Evolutionary conservation across 1,284 basidiomycete genomes (phyloP), one percentile per base, ranked within the genome.

Genomic region (Cyathus olla): DNA sequence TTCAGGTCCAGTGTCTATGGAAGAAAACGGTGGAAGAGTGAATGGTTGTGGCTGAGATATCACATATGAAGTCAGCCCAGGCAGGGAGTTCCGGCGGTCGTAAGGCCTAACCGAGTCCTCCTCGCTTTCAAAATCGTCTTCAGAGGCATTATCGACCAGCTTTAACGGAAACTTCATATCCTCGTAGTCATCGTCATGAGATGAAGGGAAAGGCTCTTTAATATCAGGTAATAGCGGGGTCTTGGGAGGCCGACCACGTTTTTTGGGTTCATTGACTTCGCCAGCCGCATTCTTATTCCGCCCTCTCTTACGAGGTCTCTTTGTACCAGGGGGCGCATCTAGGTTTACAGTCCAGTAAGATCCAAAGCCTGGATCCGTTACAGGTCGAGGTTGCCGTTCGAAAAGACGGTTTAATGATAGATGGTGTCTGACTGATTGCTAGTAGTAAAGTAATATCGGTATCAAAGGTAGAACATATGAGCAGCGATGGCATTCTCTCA

Each of bases 311-410:
- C 92, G 86, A 35, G 92, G 92, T 59, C 92, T 86, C 75, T 94
- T 94, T 3, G 92, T 93, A 24, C 92, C 92, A 3, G 91, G 92
- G 17, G 92, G 92, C 21, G 92, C 92, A 56, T 85, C 76, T 21
- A 94, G 83, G 72, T 94, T 94, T 21, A 94, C 92, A 31, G 91
- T 93, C 92, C 92, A 94, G 70, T 94, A 93, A 19, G 92, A 94
- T 29, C 92, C 92, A 72, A 93, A 93, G 8, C 92, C 92, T 15
- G 92, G 92, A 72, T 94, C 92, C 26, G 91, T 92, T 2, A 90
- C 90, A 9, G 92, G 92, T 56, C 92, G 85, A 22, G 90, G 89
- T 66, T 92, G 90, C 56, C 91, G 84, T 74, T 94, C 92, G 67
- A 94, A 94, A 8, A 94, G 76, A 51, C 90, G 86, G 75, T 93